Evolutionary conservation across 352 stramenopile species (phyloP).

Genomic region (Nannochloropsis limnetica): DNA sequence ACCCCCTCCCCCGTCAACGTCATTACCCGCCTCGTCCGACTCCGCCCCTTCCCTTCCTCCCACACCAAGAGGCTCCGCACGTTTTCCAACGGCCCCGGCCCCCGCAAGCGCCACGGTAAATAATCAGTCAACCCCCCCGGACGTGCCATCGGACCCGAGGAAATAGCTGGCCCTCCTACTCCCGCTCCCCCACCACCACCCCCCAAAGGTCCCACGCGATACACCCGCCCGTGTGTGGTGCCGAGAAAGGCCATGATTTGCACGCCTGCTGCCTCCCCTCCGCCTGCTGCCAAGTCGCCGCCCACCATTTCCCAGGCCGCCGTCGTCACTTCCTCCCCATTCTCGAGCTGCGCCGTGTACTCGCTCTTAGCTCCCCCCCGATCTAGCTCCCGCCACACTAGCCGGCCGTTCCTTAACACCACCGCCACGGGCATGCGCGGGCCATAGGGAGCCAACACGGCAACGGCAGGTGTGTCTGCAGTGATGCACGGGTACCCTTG

Average conservation of each 20-base stretch:
- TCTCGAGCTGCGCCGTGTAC: constrained; percentile 1
- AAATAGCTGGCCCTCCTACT: neutral
- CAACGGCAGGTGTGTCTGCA: neutral
- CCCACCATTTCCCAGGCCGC: constrained; percentile 14
- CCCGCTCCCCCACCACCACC: neutral
- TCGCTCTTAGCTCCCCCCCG: constrained; percentile 7
- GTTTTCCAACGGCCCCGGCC: neutral
- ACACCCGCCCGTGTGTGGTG: neutral
- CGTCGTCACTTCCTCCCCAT: constrained; percentile 3
- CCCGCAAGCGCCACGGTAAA: neutral
- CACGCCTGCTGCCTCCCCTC: neutral
- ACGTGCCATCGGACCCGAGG: neutral
- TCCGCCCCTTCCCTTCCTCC: neutral
- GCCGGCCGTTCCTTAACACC: neutral
- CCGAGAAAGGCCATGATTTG: constrained; percentile 15
- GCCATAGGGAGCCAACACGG: neutral
- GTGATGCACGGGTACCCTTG: neutral
- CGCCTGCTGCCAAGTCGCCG: neutral
- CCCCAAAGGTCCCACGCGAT: constrained; percentile 22
- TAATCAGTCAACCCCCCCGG: neutral
- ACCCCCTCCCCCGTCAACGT: neutral
- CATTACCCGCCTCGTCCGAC: neutral
- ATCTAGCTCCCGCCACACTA: neutral
- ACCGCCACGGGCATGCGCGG: neutral
- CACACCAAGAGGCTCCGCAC: constrained; percentile 29